phyloP scores from a whole-genome alignment of 1,139 yeast genomes.

The Kodamaea anthophila region DNA sequence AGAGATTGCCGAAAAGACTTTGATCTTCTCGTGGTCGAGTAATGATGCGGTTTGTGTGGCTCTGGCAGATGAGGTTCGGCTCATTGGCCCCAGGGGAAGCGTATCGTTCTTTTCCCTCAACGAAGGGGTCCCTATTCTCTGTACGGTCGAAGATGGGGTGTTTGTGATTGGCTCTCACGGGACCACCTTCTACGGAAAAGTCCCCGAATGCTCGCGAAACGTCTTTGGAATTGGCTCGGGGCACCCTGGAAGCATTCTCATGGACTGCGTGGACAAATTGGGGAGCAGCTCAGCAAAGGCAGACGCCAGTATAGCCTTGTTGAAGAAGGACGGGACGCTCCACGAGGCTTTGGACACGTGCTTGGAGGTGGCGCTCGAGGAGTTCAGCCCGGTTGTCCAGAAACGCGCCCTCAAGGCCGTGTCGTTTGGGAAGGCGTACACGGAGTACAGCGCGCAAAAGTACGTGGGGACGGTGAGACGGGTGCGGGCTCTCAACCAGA shows the following conservation, averaged over 20 bases:
- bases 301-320: slow-evolving; percentile 59
- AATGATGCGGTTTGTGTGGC: slow-evolving; percentile 69
- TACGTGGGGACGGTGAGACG: slow-evolving; percentile 57
- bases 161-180: slow-evolving; percentile 53
- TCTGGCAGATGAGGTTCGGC: slow-evolving; percentile 56
- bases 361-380: slow-evolving; percentile 69
- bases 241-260: slow-evolving; percentile 71
- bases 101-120: slow-evolving; percentile 35
- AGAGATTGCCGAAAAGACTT: slow-evolving; percentile 47
- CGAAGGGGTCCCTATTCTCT: slow-evolving; percentile 28
- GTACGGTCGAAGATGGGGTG: slow-evolving; percentile 66
- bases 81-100: slow-evolving; percentile 68
- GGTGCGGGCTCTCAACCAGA: slow-evolving; percentile 63
- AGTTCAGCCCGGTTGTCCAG: slow-evolving; percentile 73
- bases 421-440: slow-evolving; percentile 76
- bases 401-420: slow-evolving; percentile 76
- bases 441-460: slow-evolving; percentile 47
- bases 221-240: slow-evolving; percentile 80
- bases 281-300: slow-evolving; percentile 74
- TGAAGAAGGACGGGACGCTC: slow-evolving; percentile 50
- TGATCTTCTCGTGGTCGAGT: too few species aligned
- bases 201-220: slow-evolving; percentile 50
- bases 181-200: slow-evolving; percentile 62
- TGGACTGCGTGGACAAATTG: slow-evolving; percentile 77
- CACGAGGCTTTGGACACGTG: slow-evolving; percentile 64